Percentiles rank a stretch among this genome's conserved stretches.
Evolutionary conservation across 495 filamentous ascomycete genomes (phyloP).

Genomic region (Penicillium pancosmium): DNA sequence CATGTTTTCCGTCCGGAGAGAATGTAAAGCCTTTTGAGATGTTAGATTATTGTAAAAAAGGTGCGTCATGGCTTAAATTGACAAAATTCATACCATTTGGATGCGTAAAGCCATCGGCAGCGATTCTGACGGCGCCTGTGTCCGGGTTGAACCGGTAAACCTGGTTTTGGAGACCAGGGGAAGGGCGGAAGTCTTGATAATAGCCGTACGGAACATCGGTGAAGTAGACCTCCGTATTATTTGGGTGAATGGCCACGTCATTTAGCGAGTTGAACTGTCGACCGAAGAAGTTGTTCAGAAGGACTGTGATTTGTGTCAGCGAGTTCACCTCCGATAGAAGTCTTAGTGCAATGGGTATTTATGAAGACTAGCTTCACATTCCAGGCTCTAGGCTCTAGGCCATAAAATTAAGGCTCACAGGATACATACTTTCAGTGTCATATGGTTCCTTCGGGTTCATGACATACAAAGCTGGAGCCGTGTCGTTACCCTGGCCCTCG

Average conservation of each 20-base stretch:
- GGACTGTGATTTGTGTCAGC: slow-evolving; percentile 11
- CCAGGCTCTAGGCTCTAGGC: too few species aligned
- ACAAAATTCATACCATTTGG: slow-evolving; percentile 31
- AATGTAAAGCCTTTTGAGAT: slow-evolving; percentile 40
- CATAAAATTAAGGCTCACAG: too few species aligned
- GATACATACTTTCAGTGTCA: slow-evolving; percentile 47
- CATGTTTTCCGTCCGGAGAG: slow-evolving; percentile 42
- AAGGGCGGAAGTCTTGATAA: slow-evolving; percentile 35
- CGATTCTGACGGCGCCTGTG: slow-evolving; percentile 45
- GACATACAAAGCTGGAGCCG: slow-evolving; percentile 42
- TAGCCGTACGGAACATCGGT: slow-evolving; percentile 43
- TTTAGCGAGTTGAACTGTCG: slow-evolving; percentile 36
- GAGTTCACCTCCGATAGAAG: background rate
- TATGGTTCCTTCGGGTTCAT: slow-evolving; percentile 52
- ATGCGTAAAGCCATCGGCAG: slow-evolving; percentile 39
- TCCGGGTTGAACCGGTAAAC: slow-evolving; percentile 46
- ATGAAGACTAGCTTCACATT: too few species aligned
- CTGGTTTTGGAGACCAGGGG: slow-evolving; percentile 35
- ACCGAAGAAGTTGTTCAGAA: slow-evolving; percentile 42
- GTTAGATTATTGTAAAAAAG: too few species aligned
- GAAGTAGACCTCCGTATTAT: slow-evolving; percentile 52
- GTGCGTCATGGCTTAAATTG: too few species aligned
- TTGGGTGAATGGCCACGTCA: slow-evolving; percentile 35
- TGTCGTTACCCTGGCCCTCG: slow-evolving; percentile 50
- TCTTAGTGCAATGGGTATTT: too few species aligned